Conservation (phyloP, 1,139 yeast species). For the Pichia sp. region DNA sequence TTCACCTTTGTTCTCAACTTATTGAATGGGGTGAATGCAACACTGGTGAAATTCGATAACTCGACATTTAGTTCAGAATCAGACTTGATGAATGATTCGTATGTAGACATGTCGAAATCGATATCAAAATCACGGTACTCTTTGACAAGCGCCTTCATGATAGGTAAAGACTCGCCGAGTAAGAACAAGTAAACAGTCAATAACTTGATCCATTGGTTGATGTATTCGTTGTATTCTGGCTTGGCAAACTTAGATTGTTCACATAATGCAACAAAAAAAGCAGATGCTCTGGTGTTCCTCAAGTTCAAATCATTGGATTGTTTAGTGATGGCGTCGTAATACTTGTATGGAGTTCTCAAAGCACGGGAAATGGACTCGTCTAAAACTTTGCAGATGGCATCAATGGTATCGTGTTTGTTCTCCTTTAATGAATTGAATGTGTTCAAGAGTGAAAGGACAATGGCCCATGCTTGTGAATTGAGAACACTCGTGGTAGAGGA, state of each 20-base stretch:
- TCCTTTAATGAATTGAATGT: conserved; percentile 17
- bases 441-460: conserved; percentile 24
- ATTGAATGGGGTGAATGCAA: conserved; percentile 30
- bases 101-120: conserved; percentile 8
- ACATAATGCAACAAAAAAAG: conserved; percentile 60
- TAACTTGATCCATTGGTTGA: conserved; percentile 49
- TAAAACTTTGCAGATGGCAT: conserved; percentile 54
- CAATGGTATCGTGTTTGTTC: conserved; percentile 18
- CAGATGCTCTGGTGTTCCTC: conserved; percentile 39
- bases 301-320: background rate
- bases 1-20: conserved; percentile 24
- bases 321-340: conserved; percentile 53
- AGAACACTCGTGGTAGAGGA: conserved; percentile 13
- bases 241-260: conserved; percentile 74
- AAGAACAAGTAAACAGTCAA: conserved; percentile 45
- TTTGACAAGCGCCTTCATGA: conserved; percentile 33
- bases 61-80: background rate
- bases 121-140: conserved; percentile 25
- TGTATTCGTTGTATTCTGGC: conserved; percentile 26
- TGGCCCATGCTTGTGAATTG: conserved; percentile 28
- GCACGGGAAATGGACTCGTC: conserved; percentile 76
- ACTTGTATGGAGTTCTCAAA: conserved; percentile 76
- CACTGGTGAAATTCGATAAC: conserved; percentile 18
- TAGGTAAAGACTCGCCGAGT: conserved; percentile 51
- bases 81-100: conserved; percentile 7